Evolutionary conservation across 306 rosid genomes (phyloP).

Genomic region (Trifolium pratense): DNA sequence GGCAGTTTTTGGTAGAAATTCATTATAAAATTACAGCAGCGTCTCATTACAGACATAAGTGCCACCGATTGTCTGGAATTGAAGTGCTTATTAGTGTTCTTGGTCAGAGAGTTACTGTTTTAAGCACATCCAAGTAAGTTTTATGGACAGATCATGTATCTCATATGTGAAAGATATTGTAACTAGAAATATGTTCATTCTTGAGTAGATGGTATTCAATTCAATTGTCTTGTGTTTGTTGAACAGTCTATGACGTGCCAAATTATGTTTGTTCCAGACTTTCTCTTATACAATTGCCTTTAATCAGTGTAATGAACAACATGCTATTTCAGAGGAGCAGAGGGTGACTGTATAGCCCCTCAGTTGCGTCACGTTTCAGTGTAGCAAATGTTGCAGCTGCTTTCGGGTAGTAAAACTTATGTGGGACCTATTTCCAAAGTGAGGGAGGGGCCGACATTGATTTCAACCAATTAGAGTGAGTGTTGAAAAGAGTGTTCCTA

Average conservation of each 20-base stretch:
- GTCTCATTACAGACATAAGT: constrained; percentile 79
- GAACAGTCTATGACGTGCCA: neutral
- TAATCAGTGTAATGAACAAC: neutral
- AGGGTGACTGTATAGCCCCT: neutral
- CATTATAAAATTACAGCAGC: constrained; percentile 88
- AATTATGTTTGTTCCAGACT: neutral
- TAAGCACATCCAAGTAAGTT: constrained; percentile 87
- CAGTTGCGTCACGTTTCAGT: neutral
- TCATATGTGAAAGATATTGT: neutral
- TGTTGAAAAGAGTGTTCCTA: no score
- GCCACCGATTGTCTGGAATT: constrained; percentile 82
- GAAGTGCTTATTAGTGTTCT: constrained; percentile 77
- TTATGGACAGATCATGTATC: constrained; percentile 16
- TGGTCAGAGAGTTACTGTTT: constrained; percentile 72
- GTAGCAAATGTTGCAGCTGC: neutral
- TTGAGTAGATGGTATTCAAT: constrained; percentile 13
- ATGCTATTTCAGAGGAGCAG: neutral
- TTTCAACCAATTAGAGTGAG: no score
- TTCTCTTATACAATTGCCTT: neutral
- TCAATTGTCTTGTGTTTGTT: neutral
- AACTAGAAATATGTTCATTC: constrained; percentile 22
- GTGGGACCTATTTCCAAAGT: no score
- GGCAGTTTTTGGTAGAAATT: constrained; percentile 85
- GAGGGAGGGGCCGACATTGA: no score
- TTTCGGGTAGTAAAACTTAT: neutral